Conservation (phyloP, 1,284 basidiomycete genomes). For the Ceratobasidium sp. region DNA sequence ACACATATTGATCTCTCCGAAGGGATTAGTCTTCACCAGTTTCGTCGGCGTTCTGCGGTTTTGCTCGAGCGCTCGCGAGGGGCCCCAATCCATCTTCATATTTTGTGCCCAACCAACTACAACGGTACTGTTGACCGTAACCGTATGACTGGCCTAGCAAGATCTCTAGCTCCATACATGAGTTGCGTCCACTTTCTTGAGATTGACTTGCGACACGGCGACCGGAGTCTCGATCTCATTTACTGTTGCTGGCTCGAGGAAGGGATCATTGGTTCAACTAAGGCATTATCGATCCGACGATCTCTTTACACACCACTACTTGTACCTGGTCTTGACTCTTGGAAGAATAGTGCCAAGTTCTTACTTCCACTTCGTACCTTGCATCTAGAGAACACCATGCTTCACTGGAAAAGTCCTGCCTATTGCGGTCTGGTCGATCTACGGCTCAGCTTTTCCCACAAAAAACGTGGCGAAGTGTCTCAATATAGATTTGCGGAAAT, state of each 20-base stretch:
- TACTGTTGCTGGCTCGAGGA: not conserved
- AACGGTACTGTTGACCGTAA: not conserved
- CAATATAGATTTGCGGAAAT: not conserved
- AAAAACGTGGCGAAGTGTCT: not conserved
- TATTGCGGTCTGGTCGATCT: not conserved
- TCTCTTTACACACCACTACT: not conserved
- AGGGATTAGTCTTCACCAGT: not conserved
- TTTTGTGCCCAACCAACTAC: not conserved
- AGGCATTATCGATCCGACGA: not conserved
- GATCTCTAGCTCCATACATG: not conserved
- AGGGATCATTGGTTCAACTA: too few relatives aligned
- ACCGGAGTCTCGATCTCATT: not conserved
- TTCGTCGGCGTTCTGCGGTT: not conserved
- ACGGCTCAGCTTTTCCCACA: not conserved
- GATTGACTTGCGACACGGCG: not conserved
- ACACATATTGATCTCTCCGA: conserved; percentile 1
- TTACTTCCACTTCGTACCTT: not conserved
- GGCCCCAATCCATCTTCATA: not conserved
- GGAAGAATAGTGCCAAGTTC: not conserved
- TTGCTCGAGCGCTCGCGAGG: not conserved
- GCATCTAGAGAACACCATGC: not conserved
- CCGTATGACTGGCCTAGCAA: not conserved
- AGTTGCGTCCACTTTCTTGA: not conserved
- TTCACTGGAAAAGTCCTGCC: not conserved
- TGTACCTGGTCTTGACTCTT: not conserved